Percentiles rank a stretch among this genome's conserved stretches.
phyloP scores from a whole-genome alignment of 768 basidiomycete genomes.

The Suillus alpinus region DNA sequence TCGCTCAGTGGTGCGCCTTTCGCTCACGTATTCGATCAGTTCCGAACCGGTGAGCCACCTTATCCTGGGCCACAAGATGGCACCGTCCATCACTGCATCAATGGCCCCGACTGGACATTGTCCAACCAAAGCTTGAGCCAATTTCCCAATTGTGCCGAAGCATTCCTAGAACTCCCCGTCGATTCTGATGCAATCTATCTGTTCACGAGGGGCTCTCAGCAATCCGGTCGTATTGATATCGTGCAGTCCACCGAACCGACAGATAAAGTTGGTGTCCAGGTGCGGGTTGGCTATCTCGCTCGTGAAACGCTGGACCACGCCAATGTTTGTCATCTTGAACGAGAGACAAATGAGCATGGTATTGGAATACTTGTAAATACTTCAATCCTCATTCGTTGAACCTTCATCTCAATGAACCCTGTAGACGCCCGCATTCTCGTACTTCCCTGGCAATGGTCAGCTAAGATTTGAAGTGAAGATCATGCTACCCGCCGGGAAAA shows the following conservation, averaged over 20 bases:
- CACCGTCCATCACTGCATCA: slow-evolving; percentile 13
- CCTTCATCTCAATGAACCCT: neutral
- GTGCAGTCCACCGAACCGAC: slow-evolving; percentile 25
- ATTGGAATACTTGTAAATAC: slow-evolving; percentile 34
- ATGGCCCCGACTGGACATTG: slow-evolving; percentile 19
- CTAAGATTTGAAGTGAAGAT: slow-evolving; percentile 36
- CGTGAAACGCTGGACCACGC: slow-evolving; percentile 19
- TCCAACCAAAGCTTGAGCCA: slow-evolving; percentile 6
- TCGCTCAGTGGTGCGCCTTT: neutral
- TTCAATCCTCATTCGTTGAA: neutral
- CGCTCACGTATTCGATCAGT: neutral
- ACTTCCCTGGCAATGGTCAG: slow-evolving; percentile 3
- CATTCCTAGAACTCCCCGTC: slow-evolving; percentile 28
- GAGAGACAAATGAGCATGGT: slow-evolving; percentile 22
- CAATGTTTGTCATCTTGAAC: slow-evolving; percentile 30
- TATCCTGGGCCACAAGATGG: slow-evolving; percentile 1
- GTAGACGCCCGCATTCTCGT: slow-evolving; percentile 32
- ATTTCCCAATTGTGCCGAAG: slow-evolving; percentile 25
- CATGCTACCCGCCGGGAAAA: slow-evolving; percentile 33
- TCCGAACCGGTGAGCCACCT: neutral
- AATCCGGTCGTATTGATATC: slow-evolving; percentile 28
- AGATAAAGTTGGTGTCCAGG: slow-evolving; percentile 28
- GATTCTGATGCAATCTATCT: slow-evolving; percentile 29
- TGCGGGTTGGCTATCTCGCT: slow-evolving; percentile 22
- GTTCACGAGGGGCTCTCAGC: slow-evolving; percentile 25